These are phyloP conservation scores for Monosporozyma solicola DNA, from an alignment of 805 yeast genomes.

Conservation along the genomic window DNA sequence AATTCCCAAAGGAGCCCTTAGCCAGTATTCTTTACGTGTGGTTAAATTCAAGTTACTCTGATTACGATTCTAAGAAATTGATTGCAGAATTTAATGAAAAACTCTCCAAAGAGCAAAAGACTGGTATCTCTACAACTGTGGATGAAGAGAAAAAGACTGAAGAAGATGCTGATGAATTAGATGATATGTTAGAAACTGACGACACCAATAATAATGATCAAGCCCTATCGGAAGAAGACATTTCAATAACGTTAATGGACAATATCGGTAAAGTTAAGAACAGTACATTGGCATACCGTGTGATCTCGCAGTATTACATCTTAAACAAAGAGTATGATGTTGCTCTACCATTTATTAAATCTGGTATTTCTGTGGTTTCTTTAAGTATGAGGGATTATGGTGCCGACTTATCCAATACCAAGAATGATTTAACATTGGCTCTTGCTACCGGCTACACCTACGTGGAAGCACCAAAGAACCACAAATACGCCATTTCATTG, in stretches of 20 bases:
- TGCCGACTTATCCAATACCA: constrained; percentile 41
- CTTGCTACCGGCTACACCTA: constrained; percentile 74
- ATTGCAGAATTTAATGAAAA: constrained; percentile 11
- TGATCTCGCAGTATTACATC: constrained; percentile 51
- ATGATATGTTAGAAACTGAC: constrained; percentile 19
- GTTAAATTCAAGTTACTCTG: constrained; percentile 58
- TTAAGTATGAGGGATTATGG: constrained; percentile 40
- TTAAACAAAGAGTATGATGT: constrained; percentile 53
- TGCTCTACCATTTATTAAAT: constrained; percentile 51
- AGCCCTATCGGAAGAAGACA: constrained; percentile 34
- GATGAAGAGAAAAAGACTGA: constrained; percentile 9
- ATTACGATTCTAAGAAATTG: constrained; percentile 35
- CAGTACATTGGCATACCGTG: constrained; percentile 54
- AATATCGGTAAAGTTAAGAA: constrained; percentile 40
- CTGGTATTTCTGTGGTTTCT: constrained; percentile 50
- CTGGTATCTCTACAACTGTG: constrained; percentile 4
- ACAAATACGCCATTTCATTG: constrained; percentile 58
- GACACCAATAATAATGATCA: constrained; percentile 13
- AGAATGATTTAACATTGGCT: constrained; percentile 49
- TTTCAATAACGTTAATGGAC: constrained; percentile 41
- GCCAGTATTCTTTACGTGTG: constrained; percentile 56
- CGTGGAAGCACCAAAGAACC: constrained; percentile 86
- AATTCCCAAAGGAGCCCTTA: constrained; percentile 53
- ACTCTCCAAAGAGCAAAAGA: constrained; percentile 3
- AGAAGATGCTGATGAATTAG: constrained; percentile 19